These are phyloP conservation scores for Hanseniaspora mollemarum DNA, from an alignment of 805 yeast genomes.

Conservation along the genomic window DNA sequence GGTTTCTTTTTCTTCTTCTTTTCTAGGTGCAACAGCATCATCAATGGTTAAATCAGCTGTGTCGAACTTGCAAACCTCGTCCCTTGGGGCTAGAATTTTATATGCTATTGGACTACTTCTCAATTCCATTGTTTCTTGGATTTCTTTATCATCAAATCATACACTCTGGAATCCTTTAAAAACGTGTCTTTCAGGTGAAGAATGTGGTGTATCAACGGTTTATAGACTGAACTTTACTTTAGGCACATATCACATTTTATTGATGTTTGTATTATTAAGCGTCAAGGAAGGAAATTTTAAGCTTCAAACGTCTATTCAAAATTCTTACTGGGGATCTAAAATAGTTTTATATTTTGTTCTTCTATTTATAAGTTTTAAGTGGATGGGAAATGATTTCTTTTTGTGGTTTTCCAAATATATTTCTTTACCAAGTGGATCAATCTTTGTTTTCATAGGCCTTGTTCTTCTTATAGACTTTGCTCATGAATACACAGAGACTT, in stretches of 20 bases:
- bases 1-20: slow-evolving; percentile 56
- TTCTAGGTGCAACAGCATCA: slow-evolving; percentile 71
- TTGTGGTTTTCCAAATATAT: slow-evolving; percentile 84
- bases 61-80: slow-evolving; percentile 45
- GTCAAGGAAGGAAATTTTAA: slow-evolving; percentile 69
- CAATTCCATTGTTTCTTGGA: slow-evolving; percentile 82
- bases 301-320: slow-evolving; percentile 54
- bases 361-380: slow-evolving; percentile 46
- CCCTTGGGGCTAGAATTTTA: slow-evolving; percentile 72
- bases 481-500: slow-evolving; percentile 96
- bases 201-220: slow-evolving; percentile 91
- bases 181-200: slow-evolving; percentile 62
- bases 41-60: slow-evolving; percentile 48
- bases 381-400: slow-evolving; percentile 79
- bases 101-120: slow-evolving; percentile 70
- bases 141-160: slow-evolving; percentile 67
- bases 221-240: slow-evolving; percentile 82
- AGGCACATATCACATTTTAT: slow-evolving; percentile 61
- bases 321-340: slow-evolving; percentile 84
- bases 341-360: slow-evolving; percentile 47
- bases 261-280: slow-evolving; percentile 58
- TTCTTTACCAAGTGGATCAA: slow-evolving; percentile 70
- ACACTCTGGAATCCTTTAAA: slow-evolving; percentile 62
- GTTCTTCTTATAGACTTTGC: slow-evolving; percentile 91
- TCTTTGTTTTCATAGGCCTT: slow-evolving; percentile 81